Evolutionary conservation across 1,284 basidiomycete genomes (phyloP).

Genomic region (Trichosporon coremiiforme): DNA sequence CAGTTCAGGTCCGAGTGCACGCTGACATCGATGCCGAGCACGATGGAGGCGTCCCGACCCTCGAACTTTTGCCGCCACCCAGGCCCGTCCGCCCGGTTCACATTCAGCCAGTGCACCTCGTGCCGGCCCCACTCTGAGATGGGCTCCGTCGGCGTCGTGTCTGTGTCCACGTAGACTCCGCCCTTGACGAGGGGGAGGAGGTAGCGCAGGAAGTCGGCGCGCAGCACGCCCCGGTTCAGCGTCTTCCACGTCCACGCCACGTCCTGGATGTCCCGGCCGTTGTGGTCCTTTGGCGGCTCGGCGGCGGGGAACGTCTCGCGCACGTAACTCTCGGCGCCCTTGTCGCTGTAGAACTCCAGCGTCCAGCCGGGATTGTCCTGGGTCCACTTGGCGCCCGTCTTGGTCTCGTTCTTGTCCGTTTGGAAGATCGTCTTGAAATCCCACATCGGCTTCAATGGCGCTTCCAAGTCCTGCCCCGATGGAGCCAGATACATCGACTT

Average conservation of each 20-base stretch:
- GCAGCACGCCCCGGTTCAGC: constrained; percentile 52
- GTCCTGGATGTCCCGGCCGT: constrained; percentile 31
- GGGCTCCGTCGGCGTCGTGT: constrained; percentile 37
- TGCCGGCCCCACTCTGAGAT: constrained; percentile 49
- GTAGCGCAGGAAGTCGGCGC: constrained; percentile 57
- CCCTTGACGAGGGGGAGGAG: constrained; percentile 55
- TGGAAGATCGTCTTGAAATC: constrained; percentile 54
- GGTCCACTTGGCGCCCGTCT: constrained; percentile 35
- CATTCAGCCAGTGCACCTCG: constrained; percentile 39
- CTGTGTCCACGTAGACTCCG: constrained; percentile 56
- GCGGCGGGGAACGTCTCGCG: constrained; percentile 37
- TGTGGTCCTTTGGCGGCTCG: constrained; percentile 2
- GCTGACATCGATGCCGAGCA: constrained; percentile 56
- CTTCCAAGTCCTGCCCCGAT: background rate
- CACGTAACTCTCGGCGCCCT: constrained; percentile 47
- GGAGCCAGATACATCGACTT: background rate
- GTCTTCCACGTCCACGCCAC: constrained; percentile 48
- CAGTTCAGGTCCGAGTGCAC: constrained; percentile 45
- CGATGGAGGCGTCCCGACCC: constrained; percentile 40
- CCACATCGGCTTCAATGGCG: background rate
- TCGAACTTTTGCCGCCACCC: constrained; percentile 36
- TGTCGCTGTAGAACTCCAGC: constrained; percentile 51
- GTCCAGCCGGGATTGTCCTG: constrained; percentile 48
- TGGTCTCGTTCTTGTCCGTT: constrained; percentile 43
- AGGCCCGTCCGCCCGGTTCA: constrained; percentile 40